These are phyloP conservation scores for Epicoccum sorghinum DNA, from an alignment of 2,329 filamentous ascomycete genomes.

Conservation along the genomic window DNA sequence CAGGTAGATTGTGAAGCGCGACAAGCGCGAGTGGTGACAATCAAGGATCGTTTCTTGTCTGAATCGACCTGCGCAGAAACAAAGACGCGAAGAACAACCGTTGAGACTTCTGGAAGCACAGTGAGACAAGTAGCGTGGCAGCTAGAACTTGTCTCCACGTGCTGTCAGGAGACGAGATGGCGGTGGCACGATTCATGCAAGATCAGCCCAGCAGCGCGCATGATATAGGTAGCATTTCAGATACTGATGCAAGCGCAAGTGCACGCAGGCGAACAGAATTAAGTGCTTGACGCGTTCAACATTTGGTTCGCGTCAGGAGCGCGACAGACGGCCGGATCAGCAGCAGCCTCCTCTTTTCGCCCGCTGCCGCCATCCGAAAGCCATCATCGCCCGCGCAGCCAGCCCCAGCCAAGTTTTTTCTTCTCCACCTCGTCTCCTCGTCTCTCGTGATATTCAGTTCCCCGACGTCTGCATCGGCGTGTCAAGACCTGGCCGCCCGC, in stretches of 20 bases:
- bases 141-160: slow-evolving; percentile 5
- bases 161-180: neutral
- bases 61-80: slow-evolving; percentile 2
- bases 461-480: slow-evolving; percentile 11
- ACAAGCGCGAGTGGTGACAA: neutral
- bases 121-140: slow-evolving; percentile 11
- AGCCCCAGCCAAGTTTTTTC: neutral
- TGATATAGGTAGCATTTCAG: neutral
- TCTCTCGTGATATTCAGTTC: neutral
- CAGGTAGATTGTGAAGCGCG: slow-evolving; percentile 9
- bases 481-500: slow-evolving; percentile 12
- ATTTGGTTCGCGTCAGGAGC: slow-evolving; percentile 19
- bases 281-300: slow-evolving; percentile 5
- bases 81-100: slow-evolving; percentile 3
- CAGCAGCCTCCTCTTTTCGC: slow-evolving; percentile 23
- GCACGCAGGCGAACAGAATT: neutral
- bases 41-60: slow-evolving; percentile 7
- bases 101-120: slow-evolving; percentile 10
- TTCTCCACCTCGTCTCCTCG: neutral
- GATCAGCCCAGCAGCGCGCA: neutral
- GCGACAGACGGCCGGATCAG: slow-evolving; percentile 22
- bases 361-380: slow-evolving; percentile 19
- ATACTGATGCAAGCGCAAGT: no score
- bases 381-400: neutral
- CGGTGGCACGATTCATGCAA: neutral